Percentiles rank a stretch among this genome's conserved stretches.
phyloP scores from a whole-genome alignment of 495 filamentous ascomycete species.

The Penicillium chermesinum region DNA sequence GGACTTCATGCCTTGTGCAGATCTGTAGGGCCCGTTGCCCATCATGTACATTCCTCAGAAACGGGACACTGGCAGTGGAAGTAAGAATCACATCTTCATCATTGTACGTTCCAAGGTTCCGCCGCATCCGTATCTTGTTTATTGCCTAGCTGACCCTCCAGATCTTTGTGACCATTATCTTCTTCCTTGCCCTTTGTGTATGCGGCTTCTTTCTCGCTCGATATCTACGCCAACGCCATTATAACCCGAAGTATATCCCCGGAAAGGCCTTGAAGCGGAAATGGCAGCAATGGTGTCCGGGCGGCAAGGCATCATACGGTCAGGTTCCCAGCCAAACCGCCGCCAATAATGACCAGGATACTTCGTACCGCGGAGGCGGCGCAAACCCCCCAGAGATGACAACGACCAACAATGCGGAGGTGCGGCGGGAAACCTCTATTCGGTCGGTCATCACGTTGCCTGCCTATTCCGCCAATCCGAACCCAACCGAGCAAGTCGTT shows the following conservation, averaged over 20 bases:
- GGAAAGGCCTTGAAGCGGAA: constrained; percentile 50
- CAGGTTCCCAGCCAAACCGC: constrained; percentile 28
- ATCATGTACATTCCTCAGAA: constrained; percentile 28
- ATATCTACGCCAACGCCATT: constrained; percentile 42
- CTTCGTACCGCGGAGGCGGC: constrained; percentile 20
- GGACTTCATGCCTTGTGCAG: constrained; percentile 14
- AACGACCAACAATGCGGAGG: constrained; percentile 25
- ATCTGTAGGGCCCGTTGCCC: constrained; percentile 19
- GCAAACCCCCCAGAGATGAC: constrained; percentile 28
- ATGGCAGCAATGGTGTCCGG: constrained; percentile 55
- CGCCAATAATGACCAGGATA: constrained; percentile 16
- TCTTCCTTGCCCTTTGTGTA: constrained; percentile 35
- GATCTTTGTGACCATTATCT: constrained; percentile 31
- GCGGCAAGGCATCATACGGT: constrained; percentile 37
- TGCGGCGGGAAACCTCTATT: constrained; percentile 80
- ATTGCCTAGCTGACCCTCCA: not conserved
- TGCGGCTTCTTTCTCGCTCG: constrained; percentile 45
- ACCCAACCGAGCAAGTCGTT: constrained; percentile 76
- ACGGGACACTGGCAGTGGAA: constrained; percentile 5
- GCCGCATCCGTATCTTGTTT: not conserved
- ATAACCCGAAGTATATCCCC: constrained; percentile 55
- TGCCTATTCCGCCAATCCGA: constrained; percentile 64
- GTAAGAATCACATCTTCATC: constrained; percentile 24
- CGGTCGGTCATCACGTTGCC: constrained; percentile 91
- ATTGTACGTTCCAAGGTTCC: constrained; percentile 17